Evolutionary conservation across 805 yeast genomes (phyloP), one percentile per base, ranked within the genome.

Genomic region (Schwanniomyces polymorphus): DNA sequence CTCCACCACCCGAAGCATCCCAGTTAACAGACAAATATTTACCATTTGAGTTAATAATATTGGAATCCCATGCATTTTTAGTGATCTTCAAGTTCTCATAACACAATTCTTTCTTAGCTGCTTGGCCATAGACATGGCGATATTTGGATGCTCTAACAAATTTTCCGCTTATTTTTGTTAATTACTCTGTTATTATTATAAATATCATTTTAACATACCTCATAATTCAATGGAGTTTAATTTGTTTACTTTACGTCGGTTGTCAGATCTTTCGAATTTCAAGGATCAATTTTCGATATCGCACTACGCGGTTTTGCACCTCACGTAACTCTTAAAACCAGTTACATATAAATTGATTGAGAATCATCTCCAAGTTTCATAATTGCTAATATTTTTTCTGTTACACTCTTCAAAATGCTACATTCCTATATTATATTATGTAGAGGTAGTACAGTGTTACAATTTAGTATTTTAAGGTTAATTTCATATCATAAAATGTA

Each of bases 1-100:
- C 95, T 44, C 99, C 99, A 52, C 98, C 98, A 35, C 98, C 98
- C 9, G 96, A 86, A 27, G 97, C 78, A 49, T 88, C 90, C 97
- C 97, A 91, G 65, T 89, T 91, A 54, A 91, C 86, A 0, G 97
- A 78, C 37, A 94, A 68, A 60, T 81, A 94, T 64, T 86, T 85
- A 33, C 97, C 92, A 64, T 94, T 94, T 53, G 88, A 81, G 67
- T 90, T 84, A 55, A 94, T 79, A 54, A 94, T 76, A 66, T 92
- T 92, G 43, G 97, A 88, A 67, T 94, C 99, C 88, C 97, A 94
- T 1, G 98, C 99, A 61, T 91, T 91, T 61, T 88, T 85, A 55
- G 96, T 88, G 47, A 86, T 80, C 59, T 81, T 84, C 54, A 88
- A 71, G 65, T 87, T 87, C 58, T 87, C 94, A 60, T 82, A 85